A percentile compares a stretch with the other conserved stretches of the same genome.
Evolutionary conservation across 108 stramenopile genomes (phyloP).

Genomic region (Skeletonema menzelii): DNA sequence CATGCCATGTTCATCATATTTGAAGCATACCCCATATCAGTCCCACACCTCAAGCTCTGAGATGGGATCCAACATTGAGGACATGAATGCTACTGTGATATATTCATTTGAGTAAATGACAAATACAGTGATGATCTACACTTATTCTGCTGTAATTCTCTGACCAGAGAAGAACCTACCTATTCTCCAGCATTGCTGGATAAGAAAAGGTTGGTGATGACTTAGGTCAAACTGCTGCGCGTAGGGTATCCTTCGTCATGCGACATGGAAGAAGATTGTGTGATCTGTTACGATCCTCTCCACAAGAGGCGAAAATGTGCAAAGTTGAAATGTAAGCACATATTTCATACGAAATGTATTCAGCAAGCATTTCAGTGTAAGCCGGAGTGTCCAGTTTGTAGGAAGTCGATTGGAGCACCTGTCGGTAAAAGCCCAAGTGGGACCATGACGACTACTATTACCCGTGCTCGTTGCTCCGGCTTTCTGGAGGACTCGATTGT

Average conservation of each 20-base stretch:
- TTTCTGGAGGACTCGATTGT: neutral
- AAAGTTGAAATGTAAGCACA: slow-evolving; percentile 25
- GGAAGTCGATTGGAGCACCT: slow-evolving; percentile 17
- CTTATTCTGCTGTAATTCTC: no score
- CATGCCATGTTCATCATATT: no score
- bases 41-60: neutral
- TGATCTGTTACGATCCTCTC: neutral
- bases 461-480: neutral
- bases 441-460: slow-evolving; percentile 32
- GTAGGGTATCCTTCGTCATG: no score
- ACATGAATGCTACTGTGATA: no score
- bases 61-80: no score
- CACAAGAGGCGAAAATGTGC: slow-evolving; percentile 7
- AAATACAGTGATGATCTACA: no score
- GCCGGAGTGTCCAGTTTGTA: slow-evolving; percentile 26
- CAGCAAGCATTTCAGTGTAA: slow-evolving; percentile 8
- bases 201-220: no score
- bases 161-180: no score
- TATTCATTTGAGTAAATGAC: no score
- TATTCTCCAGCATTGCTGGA: no score
- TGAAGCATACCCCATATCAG: neutral
- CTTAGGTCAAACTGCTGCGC: no score
- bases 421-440: slow-evolving; percentile 48
- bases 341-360: slow-evolving; percentile 43
- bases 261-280: slow-evolving; percentile 13